Base-by-base conservation (phyloP, 164 flowering plant genomes). In the Nymphaea colorata region DNA sequence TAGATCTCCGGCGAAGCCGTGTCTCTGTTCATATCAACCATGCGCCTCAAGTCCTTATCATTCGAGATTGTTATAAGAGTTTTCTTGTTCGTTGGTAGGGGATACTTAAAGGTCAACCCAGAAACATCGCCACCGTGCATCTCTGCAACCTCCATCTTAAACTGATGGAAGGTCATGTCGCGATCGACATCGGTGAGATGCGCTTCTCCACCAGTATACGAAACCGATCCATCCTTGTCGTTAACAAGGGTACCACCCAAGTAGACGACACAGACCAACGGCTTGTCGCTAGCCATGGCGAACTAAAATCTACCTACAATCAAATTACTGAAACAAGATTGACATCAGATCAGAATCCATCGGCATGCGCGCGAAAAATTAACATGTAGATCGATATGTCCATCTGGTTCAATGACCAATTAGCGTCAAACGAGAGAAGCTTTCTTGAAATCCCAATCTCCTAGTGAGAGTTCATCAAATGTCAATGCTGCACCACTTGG, bases 141-240 rank as follows among this genome's bases (percentile, higher is more conserved):
- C 66, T 87, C 90, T 51, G 91, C 87, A 51, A 91, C 62, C 68
- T 84, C 85, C 4, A 77, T 64, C 79, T 83, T 89, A 60, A 91
- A 83, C 60, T 86, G 90, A 69, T 83, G 81, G 41, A 83, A 85
- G 5, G 44, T 44, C 4, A 87, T 87, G 61, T 84, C 84, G 65
- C 59, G 72, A 71, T 71, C 79, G 62, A 91, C 79, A 67, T 82
- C 85, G 4, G 86, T 67, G 11, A 91, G 88, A 77, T 89, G 83
- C 41, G 97, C 97, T 62, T 86, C 97, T 65, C 95, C 95, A 65
- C 88, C 91, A 61, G 43, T 74, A 73, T 89, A 91, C 60, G 80
- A 71, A 77, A 88, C 60, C 43, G 84, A 73, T 5, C 91, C 95
- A 73, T 87, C 97, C 59, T 76, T 80, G 64, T 75, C 80, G 4